These are phyloP conservation scores for Fraxinus latifolia DNA, from an alignment of 305 asterid genomes.

Conservation along the genomic window DNA sequence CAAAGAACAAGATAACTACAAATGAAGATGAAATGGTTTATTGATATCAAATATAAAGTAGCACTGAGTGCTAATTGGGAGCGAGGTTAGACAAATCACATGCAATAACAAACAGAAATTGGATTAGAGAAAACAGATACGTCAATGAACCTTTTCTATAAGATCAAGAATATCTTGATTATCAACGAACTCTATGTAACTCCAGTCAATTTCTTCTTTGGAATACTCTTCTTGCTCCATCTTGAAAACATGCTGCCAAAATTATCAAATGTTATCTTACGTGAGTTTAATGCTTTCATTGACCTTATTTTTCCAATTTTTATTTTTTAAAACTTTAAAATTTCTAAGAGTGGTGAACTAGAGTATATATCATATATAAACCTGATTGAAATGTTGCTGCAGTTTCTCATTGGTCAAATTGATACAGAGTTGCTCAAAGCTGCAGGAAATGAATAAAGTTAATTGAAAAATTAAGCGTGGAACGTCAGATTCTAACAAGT, in stretches of 20 bases:
- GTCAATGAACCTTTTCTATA: constrained; percentile 61
- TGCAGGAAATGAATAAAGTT: constrained; percentile 35
- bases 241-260: constrained; percentile 79
- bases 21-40: not conserved
- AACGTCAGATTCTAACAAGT: constrained; percentile 9
- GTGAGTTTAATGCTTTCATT: not conserved
- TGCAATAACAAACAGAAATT: not conserved
- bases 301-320: not conserved
- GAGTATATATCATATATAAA: constrained; percentile 21
- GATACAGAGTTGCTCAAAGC: constrained; percentile 91
- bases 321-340: not conserved
- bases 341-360: not conserved
- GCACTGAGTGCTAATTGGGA: not conserved
- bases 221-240: constrained; percentile 93
- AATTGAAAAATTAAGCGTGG: constrained; percentile 11
- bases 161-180: constrained; percentile 90
- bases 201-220: constrained; percentile 86
- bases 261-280: not conserved
- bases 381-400: constrained; percentile 96
- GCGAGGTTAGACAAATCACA: not conserved
- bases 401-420: constrained; percentile 86
- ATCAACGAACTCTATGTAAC: constrained; percentile 75
- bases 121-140: not conserved
- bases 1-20: not conserved
- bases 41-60: not conserved